A percentile compares a stretch with the other conserved stretches of the same genome.
phyloP scores from a whole-genome alignment of 140 eudicot genomes.

The Erigeron philadelphicus region DNA sequence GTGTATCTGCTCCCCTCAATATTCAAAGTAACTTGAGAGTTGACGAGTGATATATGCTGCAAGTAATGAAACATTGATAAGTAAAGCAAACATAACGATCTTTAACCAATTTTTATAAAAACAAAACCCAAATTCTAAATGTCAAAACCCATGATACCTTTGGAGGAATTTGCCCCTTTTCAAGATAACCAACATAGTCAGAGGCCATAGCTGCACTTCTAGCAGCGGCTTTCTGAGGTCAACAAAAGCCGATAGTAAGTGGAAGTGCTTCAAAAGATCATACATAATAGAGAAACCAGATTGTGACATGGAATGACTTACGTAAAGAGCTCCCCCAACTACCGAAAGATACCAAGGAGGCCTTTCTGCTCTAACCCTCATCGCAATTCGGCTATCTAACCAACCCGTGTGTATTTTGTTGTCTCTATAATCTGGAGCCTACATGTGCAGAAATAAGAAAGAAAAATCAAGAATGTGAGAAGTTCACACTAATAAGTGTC shows the following conservation, averaged over 20 bases:
- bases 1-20: conserved; percentile 96
- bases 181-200: conserved; percentile 95
- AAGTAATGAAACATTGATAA: conserved; percentile 23
- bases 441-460: background rate
- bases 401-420: conserved; percentile 98
- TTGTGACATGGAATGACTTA: conserved; percentile 32
- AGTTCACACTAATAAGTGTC: background rate
- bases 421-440: conserved; percentile 92
- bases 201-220: conserved; percentile 97
- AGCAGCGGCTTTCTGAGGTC: conserved; percentile 87
- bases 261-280: conserved; percentile 3
- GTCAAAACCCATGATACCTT: conserved; percentile 42
- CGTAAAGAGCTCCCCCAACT: conserved; percentile 95
- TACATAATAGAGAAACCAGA: background rate
- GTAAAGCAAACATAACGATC: background rate
- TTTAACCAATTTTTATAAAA: background rate
- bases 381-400: conserved; percentile 97
- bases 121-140: background rate
- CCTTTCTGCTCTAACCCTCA: conserved; percentile 99
- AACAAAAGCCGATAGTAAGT: conserved; percentile 18
- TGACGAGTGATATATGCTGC: conserved; percentile 96
- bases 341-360: conserved; percentile 99
- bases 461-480: background rate
- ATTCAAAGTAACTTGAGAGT: conserved; percentile 77
- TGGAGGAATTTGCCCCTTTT: conserved; percentile 97